Evolutionary conservation across 768 basidiomycete species (phyloP).

Genomic region (Lanmaoa rubissima): DNA sequence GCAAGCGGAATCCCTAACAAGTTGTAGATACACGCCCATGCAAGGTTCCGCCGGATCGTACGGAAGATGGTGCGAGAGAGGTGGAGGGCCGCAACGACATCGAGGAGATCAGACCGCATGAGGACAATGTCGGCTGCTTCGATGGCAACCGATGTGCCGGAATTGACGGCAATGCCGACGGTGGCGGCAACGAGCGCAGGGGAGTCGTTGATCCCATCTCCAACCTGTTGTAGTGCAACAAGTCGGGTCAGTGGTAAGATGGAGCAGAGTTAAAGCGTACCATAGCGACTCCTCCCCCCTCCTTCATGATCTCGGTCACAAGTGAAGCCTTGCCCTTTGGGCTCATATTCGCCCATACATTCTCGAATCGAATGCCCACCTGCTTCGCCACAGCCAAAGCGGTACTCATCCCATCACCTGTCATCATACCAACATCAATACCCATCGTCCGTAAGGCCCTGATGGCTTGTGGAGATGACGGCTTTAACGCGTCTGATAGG

Average conservation of each 20-base stretch:
- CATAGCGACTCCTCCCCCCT: conserved; percentile 87
- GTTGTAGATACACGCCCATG: conserved; percentile 97
- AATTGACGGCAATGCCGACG: conserved; percentile 94
- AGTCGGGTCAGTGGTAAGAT: background rate
- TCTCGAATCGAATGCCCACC: conserved; percentile 79
- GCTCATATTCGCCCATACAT: conserved; percentile 90
- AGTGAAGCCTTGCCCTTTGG: conserved; percentile 93
- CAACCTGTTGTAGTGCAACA: conserved; percentile 56
- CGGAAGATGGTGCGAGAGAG: conserved; percentile 86
- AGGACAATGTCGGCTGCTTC: conserved; percentile 98
- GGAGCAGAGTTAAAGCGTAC: conserved; percentile 40
- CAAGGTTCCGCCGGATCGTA: conserved; percentile 87
- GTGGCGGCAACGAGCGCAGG: conserved; percentile 95
- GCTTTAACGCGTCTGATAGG: conserved; percentile 83
- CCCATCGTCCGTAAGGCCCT: conserved; percentile 83
- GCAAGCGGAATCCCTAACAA: conserved; percentile 92
- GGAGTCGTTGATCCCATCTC: conserved; percentile 98
- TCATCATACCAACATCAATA: conserved; percentile 90
- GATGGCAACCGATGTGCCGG: conserved; percentile 95
- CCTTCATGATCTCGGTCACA: conserved; percentile 76
- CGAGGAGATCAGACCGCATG: conserved; percentile 94
- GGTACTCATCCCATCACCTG: conserved; percentile 85
- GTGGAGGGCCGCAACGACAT: conserved; percentile 95
- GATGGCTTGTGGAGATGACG: conserved; percentile 81
- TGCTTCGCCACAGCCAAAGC: conserved; percentile 87